Evolutionary conservation across 139 green algal species (phyloP), one percentile per base, ranked within the genome.

Genomic region (Micromonas pusilla): DNA sequence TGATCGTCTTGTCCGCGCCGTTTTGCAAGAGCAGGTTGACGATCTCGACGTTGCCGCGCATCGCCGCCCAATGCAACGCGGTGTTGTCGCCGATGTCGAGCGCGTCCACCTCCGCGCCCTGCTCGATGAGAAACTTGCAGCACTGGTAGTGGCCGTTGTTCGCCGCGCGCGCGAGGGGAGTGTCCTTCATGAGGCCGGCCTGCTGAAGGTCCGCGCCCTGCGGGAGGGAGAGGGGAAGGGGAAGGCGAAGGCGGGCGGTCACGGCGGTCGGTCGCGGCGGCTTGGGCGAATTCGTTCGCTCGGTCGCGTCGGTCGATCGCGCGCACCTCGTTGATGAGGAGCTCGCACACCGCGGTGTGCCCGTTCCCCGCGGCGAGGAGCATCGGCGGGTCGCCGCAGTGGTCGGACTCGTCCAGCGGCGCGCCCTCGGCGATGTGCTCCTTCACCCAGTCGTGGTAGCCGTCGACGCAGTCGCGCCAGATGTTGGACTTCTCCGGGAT

Each of bases 401-500:
- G 90, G 81, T 97, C 93, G 0, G 91, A 86, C 77, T 96, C 92
- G 76, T 97, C 96, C 28, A 97, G 73, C 0, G 93, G 91, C 0
- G 90, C 92, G 33, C 93, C 93, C 83, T 97, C 92, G 70, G 85
- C 53, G 31, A 97, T 91, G 80, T 97, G 91, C 81, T 96, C 91
- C 80, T 93, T 91, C 30, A 97, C 91, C 92, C 93, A 97, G 84
- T 97, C 93, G 73, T 95, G 93, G 67, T 92, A 91, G 5, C 93
- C 92, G 77, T 97, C 93, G 23, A 94, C 91, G 83, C 89, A 94
- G 77, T 97, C 93, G 3, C 93, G 82, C 93, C 93, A 97, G 64
- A 97, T 96, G 83, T 97, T 97, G 71, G 82, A 91, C 83, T 97
- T 97, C 66, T 97, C 93, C 3, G 92, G 92, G 3, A 97, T 85